A percentile compares a stretch with the other conserved stretches of the same genome.
These are phyloP conservation scores for Penicillium sp. DNA, from an alignment of 2,329 filamentous ascomycete genomes.

Conservation along the genomic window DNA sequence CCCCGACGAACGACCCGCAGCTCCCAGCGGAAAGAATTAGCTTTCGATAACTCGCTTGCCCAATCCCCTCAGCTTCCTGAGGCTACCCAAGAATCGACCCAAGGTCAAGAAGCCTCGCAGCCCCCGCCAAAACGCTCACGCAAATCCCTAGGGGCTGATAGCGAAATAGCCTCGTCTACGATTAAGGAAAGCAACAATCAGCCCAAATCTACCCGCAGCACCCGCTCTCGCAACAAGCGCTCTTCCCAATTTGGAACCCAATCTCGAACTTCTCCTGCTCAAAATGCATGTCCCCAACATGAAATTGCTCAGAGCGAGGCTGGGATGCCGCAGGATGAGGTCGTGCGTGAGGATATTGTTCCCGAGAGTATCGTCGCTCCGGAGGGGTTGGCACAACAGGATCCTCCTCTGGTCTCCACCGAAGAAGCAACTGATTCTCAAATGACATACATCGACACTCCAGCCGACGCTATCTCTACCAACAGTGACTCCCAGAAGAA, in stretches of 20 bases:
- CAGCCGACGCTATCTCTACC: constrained; percentile 1
- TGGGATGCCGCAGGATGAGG: constrained; percentile 1
- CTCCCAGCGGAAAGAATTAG: constrained; percentile 17
- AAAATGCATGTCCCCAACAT: constrained; percentile 1
- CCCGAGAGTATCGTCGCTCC: constrained; percentile 2
- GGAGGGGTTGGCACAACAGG: not conserved
- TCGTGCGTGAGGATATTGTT: constrained; percentile 2
- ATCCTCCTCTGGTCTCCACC: constrained; percentile 7
- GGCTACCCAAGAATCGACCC: not conserved
- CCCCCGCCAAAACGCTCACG: constrained; percentile 28
- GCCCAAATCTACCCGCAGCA: constrained; percentile 16
- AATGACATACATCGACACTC: constrained; percentile 13
- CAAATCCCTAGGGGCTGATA: constrained; percentile 32
- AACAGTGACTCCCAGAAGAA: constrained; percentile 9
- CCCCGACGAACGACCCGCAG: constrained; percentile 27
- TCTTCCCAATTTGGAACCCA: constrained; percentile 15
- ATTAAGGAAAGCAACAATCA: constrained; percentile 10
- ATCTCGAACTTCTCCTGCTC: constrained; percentile 5
- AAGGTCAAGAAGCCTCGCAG: constrained; percentile 15
- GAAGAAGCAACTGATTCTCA: constrained; percentile 21
- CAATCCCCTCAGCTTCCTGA: not conserved
- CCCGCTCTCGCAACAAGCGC: constrained; percentile 21
- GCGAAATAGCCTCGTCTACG: constrained; percentile 14
- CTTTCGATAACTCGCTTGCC: not conserved
- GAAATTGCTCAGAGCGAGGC: not conserved